Evolutionary conservation across 805 yeast genomes (phyloP), one percentile per base, ranked within the genome.

Genomic region (Torulaspora quercuum): DNA sequence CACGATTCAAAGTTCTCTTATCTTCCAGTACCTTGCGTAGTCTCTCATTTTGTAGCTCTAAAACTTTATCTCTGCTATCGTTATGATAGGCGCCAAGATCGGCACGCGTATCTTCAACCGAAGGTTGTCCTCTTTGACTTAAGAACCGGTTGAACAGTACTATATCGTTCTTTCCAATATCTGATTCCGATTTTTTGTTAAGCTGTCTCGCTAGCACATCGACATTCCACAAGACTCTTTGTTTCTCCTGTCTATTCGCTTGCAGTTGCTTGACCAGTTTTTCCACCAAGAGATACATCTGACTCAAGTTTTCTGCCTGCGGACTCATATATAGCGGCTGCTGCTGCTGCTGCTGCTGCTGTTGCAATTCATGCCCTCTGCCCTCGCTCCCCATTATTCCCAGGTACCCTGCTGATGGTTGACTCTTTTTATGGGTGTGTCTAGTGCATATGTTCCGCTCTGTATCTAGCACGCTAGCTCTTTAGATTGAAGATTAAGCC

Each of bases 271-370:
- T 28, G 15, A 47, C 32, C 8, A 55, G 42, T 19, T 32, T 38
- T 7, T 48, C 42, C 6, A 51, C 52, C 25, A 53, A 37, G n/a
- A 37, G 32, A 30, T 55, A 53, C 46, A 55, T 33, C 18, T 53
- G 47, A 6, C 39, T 39, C 24, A 55, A 37, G 26, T 53, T 53
- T 28, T 55, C 61, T 4, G 57, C 44, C 29, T 55, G 59, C 2
- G 57, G 54, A 20, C 46, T 51, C 53, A 54, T 47, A 24, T 49
- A 53, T 10, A 53, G 27, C 32, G 49, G 52, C 33, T 51, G 56
- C 22, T 40, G 52, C 34, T 9, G 47, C 38, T 33, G 48, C 34
- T 32, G 50, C 34, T 34, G 45, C 26, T 35, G 45, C 13, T 35
- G 31, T 10, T 23, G 22, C 13, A 16, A 9, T 6, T 29, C 26